A percentile compares a stretch with the other conserved stretches of the same genome.
phyloP scores from a whole-genome alignment of 306 rosid genomes.

The Fragaria vesca region DNA sequence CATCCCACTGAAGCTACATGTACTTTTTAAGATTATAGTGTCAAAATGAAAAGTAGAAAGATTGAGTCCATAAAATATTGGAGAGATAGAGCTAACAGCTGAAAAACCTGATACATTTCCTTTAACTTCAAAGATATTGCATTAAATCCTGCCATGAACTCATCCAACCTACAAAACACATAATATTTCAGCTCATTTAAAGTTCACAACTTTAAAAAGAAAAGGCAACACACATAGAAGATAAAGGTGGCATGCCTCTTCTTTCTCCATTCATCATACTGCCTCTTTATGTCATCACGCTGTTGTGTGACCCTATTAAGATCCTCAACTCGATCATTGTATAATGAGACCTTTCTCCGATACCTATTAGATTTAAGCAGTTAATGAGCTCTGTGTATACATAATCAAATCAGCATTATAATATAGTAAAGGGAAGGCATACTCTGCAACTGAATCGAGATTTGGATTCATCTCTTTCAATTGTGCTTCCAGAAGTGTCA shows the following conservation, averaged over 20 bases:
- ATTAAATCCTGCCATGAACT: constrained; percentile 97
- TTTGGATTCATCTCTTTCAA: constrained; percentile 95
- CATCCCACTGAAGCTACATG: neutral
- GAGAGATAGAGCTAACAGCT: constrained; percentile 19
- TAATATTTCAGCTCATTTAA: constrained; percentile 15
- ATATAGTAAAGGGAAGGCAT: constrained; percentile 22
- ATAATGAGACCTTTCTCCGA: constrained; percentile 68
- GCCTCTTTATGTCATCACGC: constrained; percentile 79
- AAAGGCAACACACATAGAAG: constrained; percentile 5
- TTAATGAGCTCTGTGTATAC: neutral
- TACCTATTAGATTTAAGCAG: constrained; percentile 47
- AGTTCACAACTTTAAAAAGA: neutral
- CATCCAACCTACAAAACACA: constrained; percentile 65
- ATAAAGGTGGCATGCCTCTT: constrained; percentile 50
- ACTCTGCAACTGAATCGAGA: constrained; percentile 97
- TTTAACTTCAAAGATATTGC: constrained; percentile 87
- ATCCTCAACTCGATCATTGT: constrained; percentile 87
- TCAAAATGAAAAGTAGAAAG: neutral
- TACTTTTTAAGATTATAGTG: neutral
- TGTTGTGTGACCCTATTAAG: constrained; percentile 78
- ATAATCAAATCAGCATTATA: constrained; percentile 17
- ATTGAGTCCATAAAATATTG: neutral
- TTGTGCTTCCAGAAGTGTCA: constrained; percentile 71
- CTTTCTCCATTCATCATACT: constrained; percentile 85
- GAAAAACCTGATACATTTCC: constrained; percentile 91